Conservation (phyloP, 2,329 filamentous ascomycete genomes). For the Drechslera avenae region DNA sequence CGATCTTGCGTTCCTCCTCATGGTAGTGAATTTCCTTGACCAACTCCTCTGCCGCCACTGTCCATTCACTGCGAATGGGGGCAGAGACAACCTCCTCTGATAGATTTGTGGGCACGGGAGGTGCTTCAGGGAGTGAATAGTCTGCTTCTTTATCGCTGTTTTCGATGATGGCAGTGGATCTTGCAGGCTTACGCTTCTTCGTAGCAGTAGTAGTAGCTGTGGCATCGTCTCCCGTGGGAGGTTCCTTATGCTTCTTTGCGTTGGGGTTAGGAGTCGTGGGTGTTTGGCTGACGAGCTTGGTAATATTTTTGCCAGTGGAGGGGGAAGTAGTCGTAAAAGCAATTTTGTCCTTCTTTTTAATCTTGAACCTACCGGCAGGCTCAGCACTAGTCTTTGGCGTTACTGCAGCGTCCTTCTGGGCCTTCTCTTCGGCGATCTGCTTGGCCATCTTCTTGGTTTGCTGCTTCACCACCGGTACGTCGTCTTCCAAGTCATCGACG, state of each 20-base stretch:
- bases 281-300: neutral
- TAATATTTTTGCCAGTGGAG: neutral
- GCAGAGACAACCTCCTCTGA: no score
- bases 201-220: neutral
- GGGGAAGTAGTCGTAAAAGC: neutral
- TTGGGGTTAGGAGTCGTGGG: neutral
- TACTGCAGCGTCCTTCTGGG: neutral
- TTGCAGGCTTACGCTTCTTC: neutral
- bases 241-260: neutral
- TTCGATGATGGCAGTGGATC: constrained; percentile 3
- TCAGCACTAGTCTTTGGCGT: neutral
- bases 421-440: constrained; percentile 1
- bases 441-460: neutral
- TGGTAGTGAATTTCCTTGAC: neutral
- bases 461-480: no score
- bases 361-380: neutral
- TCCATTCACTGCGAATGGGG: neutral
- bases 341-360: neutral
- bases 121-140: neutral
- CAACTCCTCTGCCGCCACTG: neutral
- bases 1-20: no score
- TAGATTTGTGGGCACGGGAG: neutral
- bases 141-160: constrained; percentile 4
- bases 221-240: neutral
- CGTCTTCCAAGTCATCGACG: neutral